Conservation (phyloP, 1,284 basidiomycete species). For the Chalciporus sp. region DNA sequence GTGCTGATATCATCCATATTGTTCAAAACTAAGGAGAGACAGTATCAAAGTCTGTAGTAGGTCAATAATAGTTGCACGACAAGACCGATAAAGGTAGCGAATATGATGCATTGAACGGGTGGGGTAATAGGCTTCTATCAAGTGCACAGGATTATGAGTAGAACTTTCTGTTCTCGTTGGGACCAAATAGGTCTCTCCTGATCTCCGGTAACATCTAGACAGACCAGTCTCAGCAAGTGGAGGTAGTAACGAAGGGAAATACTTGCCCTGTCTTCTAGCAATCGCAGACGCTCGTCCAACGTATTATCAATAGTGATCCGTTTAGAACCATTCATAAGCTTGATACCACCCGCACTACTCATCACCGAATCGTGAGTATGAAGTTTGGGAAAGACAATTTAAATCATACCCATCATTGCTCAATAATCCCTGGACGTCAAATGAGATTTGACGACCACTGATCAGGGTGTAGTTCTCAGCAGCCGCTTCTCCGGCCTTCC, state of each 20-base stretch:
- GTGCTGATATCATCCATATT: no score
- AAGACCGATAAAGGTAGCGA: neutral
- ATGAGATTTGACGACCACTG: constrained; percentile 69
- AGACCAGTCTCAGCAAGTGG: constrained; percentile 4
- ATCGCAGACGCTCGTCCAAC: constrained; percentile 81
- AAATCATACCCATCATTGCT: constrained; percentile 68
- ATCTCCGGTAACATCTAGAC: constrained; percentile 90
- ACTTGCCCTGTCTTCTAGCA: constrained; percentile 86
- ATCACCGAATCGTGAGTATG: neutral
- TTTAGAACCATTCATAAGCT: constrained; percentile 68
- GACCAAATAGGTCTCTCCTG: constrained; percentile 81
- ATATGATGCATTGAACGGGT: neutral
- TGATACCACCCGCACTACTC: constrained; percentile 76
- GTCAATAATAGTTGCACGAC: neutral
- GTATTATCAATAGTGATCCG: constrained; percentile 93
- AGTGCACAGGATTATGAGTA: constrained; percentile 48
- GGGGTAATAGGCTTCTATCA: neutral
- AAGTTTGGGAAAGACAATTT: neutral
- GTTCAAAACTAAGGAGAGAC: no score
- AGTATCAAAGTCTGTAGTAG: no score
- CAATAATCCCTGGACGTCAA: constrained; percentile 68
- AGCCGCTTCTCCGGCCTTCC: constrained; percentile 67
- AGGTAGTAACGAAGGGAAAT: neutral
- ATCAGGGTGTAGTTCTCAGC: constrained; percentile 69
- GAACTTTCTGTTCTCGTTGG: constrained; percentile 87